Conservation (phyloP, 306 rosid genomes). For the Cucurbita maxima region DNA sequence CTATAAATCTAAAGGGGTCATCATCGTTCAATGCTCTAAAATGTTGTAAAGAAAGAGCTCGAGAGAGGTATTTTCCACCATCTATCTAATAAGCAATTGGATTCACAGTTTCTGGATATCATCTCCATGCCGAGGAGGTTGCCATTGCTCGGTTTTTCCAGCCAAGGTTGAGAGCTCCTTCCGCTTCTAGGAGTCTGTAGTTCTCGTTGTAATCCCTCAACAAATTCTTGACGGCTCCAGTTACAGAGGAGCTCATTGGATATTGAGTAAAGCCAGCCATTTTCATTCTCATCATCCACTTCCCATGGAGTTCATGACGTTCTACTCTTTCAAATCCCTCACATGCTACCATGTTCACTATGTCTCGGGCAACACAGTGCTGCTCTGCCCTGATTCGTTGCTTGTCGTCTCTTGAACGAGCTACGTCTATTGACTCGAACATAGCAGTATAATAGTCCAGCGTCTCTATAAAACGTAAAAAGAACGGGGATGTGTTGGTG, state of each 20-base stretch:
- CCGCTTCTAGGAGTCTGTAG: constrained; percentile 24
- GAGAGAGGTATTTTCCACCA: constrained; percentile 8
- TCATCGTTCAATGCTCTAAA: not conserved
- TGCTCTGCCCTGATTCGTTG: constrained; percentile 67
- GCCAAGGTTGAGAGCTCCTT: constrained; percentile 51
- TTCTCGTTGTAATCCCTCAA: constrained; percentile 37
- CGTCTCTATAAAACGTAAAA: constrained; percentile 53
- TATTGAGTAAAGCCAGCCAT: constrained; percentile 63
- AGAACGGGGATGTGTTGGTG: constrained; percentile 88
- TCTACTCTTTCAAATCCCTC: constrained; percentile 79
- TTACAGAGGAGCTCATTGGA: constrained; percentile 43
- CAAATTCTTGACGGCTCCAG: constrained; percentile 17
- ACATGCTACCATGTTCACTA: constrained; percentile 90
- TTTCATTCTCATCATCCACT: constrained; percentile 64
- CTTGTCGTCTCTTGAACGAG: constrained; percentile 33
- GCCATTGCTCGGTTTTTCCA: constrained; percentile 58
- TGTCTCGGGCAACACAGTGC: constrained; percentile 82
- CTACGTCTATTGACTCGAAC: constrained; percentile 77
- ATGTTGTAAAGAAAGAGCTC: not conserved
- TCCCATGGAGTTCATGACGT: constrained; percentile 66
- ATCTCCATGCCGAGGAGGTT: constrained; percentile 77
- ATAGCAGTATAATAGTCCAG: constrained; percentile 56
- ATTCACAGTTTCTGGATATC: not conserved
- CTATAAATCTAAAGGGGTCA: not conserved
- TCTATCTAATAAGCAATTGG: not conserved